Base-by-base conservation (phyloP, 805 yeast species). In the Candida ponderosae region DNA sequence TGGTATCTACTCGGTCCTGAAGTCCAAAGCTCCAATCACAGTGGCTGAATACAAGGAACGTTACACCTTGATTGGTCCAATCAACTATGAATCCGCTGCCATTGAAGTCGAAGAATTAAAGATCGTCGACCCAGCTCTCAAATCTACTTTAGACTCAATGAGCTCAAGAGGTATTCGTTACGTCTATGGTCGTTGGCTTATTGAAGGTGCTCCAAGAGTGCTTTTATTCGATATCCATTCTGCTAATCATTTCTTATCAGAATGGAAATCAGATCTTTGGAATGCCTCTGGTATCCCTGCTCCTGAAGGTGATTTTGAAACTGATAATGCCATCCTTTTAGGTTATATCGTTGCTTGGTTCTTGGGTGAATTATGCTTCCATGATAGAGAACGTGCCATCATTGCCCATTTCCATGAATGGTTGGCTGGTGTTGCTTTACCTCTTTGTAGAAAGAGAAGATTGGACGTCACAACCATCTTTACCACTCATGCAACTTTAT, bases 301-400 rank as follows among this genome's bases (percentile, higher is more conserved):
- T 3, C 97, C 98, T 0, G 84, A 79, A 42, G 81, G 79, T 44
- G 98, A 90, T 58, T 61, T 64, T 24, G 97, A 93, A 60, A 78
- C 95, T 18, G 87, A 87, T 56, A 95, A 90, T 45, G 96, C 97
- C 23, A 85, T 93, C 46, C 67, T 90, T 44, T 68, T 90, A 47
- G 98, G 98, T 23, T 90, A 90, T 62, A 65, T 87, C 35, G 95
- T 88, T 19, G 95, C 97, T 3, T 90, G 98, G 98, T 89, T 90
- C 58, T 66, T 93, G 39, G 98, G 98, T 15, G 97, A 93, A 60
- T 72, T 86, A 56, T 86, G 85, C n/a, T 77, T 70, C 55, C 77
- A 79, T 51, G 95, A 93, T 59, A 73, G 78, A 18, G 81, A 81
- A 37, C 78, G 90, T 50, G 97, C 97, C 0, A 88, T 93, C 36